phyloP scores from a whole-genome alignment of 2,329 filamentous ascomycete species.

The Fusarium dlaminii region DNA sequence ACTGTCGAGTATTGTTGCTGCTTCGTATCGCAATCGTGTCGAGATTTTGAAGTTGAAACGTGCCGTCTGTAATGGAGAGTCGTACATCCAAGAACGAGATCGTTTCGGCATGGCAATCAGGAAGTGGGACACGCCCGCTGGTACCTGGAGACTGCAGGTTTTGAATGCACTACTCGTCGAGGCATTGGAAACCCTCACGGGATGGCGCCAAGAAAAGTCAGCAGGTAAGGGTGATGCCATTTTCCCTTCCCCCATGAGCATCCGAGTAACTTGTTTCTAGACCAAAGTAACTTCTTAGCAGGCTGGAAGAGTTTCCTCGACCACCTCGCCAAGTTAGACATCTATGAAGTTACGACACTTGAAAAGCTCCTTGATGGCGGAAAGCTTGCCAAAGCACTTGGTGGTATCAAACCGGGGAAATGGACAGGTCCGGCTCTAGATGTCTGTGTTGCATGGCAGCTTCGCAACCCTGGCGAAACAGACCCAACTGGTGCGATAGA shows the following conservation, averaged over 20 bases:
- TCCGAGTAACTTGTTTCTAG: conserved; percentile 41
- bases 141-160: conserved; percentile 77
- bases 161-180: conserved; percentile 75
- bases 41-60: conserved; percentile 72
- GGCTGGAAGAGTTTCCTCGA: conserved; percentile 66
- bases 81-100: conserved; percentile 65
- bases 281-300: conserved; percentile 56
- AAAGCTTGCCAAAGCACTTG: conserved; percentile 73
- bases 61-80: conserved; percentile 57
- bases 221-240: conserved; percentile 49
- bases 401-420: conserved; percentile 74
- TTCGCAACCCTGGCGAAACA: conserved; percentile 75
- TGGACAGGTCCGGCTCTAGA: conserved; percentile 88
- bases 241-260: conserved; percentile 29
- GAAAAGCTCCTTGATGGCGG: conserved; percentile 79
- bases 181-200: conserved; percentile 54
- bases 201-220: conserved; percentile 43
- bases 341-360: conserved; percentile 66
- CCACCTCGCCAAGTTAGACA: conserved; percentile 62
- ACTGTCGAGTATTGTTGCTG: conserved; percentile 72
- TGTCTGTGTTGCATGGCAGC: conserved; percentile 86
- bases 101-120: conserved; percentile 79
- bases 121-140: conserved; percentile 69
- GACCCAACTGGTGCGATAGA: conserved; percentile 69
- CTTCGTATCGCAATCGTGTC: conserved; percentile 68